phyloP scores from a whole-genome alignment of 2,329 filamentous ascomycete species.

The Aureobasidium melanogenum region DNA sequence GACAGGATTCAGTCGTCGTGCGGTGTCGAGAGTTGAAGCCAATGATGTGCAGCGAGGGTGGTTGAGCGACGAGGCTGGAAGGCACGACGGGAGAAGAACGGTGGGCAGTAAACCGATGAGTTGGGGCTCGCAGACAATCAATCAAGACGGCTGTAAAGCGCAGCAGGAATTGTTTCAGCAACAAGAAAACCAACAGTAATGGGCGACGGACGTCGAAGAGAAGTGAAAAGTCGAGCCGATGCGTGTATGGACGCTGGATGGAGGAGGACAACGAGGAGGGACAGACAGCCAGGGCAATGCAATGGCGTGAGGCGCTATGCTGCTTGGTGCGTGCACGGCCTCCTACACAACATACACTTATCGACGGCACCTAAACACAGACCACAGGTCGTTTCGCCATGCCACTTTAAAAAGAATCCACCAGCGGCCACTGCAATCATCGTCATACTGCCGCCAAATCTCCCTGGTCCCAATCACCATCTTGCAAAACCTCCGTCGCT shows the following conservation, averaged over 20 bases:
- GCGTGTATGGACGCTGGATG: not conserved
- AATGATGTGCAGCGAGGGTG: not conserved
- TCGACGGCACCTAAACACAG: slow-evolving; percentile 1
- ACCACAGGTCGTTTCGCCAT: slow-evolving; percentile 8
- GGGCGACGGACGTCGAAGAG: not conserved
- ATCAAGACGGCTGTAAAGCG: not conserved
- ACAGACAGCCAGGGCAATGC: slow-evolving; percentile 3
- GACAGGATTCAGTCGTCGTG: not conserved
- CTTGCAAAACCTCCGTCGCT: not conserved
- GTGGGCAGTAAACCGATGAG: not conserved
- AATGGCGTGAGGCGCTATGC: slow-evolving; percentile 6
- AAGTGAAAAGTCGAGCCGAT: slow-evolving; percentile 3
- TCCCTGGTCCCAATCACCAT: not conserved
- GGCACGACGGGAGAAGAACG: slow-evolving; percentile 1
- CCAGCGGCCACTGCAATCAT: slow-evolving; percentile 9
- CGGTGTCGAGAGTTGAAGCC: not conserved
- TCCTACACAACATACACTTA: slow-evolving; percentile 1
- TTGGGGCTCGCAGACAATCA: slow-evolving; percentile 3
- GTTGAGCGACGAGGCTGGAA: not conserved
- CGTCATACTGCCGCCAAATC: not conserved
- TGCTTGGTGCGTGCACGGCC: not conserved
- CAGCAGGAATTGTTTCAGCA: not conserved
- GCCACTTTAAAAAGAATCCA: slow-evolving; percentile 4
- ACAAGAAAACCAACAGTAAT: slow-evolving; percentile 5
- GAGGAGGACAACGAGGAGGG: slow-evolving; percentile 3